phyloP scores from a whole-genome alignment of 2,329 filamentous ascomycete species.

The Epichloe sp. region DNA sequence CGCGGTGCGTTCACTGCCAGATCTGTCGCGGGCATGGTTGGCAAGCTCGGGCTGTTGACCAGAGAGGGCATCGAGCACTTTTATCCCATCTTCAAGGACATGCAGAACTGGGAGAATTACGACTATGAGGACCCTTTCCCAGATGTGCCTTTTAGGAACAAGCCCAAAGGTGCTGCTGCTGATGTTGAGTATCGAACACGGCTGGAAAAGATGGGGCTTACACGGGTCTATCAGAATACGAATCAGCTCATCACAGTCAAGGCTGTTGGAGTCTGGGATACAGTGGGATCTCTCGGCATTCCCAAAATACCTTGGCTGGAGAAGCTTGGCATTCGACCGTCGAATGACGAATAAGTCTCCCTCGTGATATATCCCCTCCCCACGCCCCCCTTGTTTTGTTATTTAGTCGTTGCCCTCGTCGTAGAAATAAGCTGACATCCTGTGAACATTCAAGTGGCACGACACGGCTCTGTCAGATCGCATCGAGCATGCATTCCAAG shows the following conservation, averaged over 20 bases:
- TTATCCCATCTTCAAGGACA: conserved; percentile 42
- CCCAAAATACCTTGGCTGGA: conserved; percentile 32
- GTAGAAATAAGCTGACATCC: conserved; percentile 17
- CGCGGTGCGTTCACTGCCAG: conserved; percentile 45
- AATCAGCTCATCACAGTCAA: conserved; percentile 31
- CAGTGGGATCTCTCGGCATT: conserved; percentile 30
- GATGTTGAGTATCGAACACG: conserved; percentile 28
- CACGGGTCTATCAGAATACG: conserved; percentile 27
- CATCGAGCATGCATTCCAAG: conserved; percentile 46
- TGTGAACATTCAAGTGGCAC: conserved; percentile 34
- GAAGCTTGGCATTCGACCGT: conserved; percentile 31
- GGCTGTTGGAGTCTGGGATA: conserved; percentile 34
- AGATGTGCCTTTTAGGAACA: conserved; percentile 31
- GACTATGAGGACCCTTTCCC: conserved; percentile 35
- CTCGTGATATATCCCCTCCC: neutral
- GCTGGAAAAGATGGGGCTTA: conserved; percentile 30
- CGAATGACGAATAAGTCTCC: conserved; percentile 32
- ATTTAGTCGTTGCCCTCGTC: no score
- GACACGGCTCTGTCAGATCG: conserved; percentile 38
- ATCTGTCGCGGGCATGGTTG: conserved; percentile 41
- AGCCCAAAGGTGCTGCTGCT: conserved; percentile 32
- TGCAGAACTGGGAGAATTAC: conserved; percentile 37
- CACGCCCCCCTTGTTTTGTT: neutral
- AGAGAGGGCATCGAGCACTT: conserved; percentile 40
- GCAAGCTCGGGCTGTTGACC: conserved; percentile 36